Evolutionary conservation across 768 basidiomycete species (phyloP).

Genomic region (Pleurotus ostreatus): DNA sequence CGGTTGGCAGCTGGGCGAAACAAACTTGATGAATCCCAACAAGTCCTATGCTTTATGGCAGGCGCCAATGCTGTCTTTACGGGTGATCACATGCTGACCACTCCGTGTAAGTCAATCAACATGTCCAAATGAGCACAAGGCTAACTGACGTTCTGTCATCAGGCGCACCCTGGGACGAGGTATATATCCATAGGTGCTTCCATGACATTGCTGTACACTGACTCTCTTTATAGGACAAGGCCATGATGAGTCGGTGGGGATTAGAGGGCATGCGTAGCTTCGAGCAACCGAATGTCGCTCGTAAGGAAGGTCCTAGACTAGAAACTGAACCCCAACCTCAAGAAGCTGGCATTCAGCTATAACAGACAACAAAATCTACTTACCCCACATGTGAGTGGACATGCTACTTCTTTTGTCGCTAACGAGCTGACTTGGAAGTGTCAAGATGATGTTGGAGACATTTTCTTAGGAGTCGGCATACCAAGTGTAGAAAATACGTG

Average conservation of each 20-base stretch:
- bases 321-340: conserved; percentile 9
- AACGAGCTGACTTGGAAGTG: neutral
- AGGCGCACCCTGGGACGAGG: conserved; percentile 96
- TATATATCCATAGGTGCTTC: conserved; percentile 21
- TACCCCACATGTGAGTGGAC: neutral
- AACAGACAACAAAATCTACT: neutral
- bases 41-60: conserved; percentile 98
- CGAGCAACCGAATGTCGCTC: conserved; percentile 60
- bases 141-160: conserved; percentile 12
- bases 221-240: conserved; percentile 62
- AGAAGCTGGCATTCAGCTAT: conserved; percentile 2
- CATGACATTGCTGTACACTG: conserved; percentile 6
- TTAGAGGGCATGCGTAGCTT: conserved; percentile 90
- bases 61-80: conserved; percentile 98
- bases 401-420: neutral
- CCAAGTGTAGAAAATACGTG: conserved; percentile 9
- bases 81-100: conserved; percentile 97
- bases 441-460: neutral
- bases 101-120: conserved; percentile 67
- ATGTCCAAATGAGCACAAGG: conserved; percentile 9
- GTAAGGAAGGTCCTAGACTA: conserved; percentile 42
- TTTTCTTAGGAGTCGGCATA: neutral
- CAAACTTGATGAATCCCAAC: conserved; percentile 83
- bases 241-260: conserved; percentile 93
- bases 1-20: conserved; percentile 93